Conservation (phyloP, 2,329 filamentous ascomycete species). For the Sclerotinia minor region DNA sequence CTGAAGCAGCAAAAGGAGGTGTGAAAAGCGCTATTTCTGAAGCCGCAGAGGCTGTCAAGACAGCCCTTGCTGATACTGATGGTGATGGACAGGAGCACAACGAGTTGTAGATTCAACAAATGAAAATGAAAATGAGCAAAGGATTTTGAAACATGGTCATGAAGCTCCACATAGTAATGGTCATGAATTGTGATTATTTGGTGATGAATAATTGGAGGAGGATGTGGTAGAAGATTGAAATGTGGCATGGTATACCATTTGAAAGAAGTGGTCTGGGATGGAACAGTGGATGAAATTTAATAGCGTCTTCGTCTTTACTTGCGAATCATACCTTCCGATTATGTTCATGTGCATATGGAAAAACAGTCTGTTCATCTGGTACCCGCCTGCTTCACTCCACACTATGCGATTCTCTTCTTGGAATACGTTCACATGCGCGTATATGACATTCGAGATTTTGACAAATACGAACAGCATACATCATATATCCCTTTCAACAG, state of each 20-base stretch:
- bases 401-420: neutral
- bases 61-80: constrained; percentile 55
- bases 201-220: neutral
- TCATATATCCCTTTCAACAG: no score
- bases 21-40: constrained; percentile 49
- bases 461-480: no score
- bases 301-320: no score
- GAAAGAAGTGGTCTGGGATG: neutral
- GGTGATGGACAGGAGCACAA: constrained; percentile 58
- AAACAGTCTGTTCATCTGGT: neutral
- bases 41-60: constrained; percentile 55
- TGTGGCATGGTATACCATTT: neutral
- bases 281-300: neutral
- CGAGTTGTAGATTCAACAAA: constrained; percentile 52
- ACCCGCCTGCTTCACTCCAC: neutral
- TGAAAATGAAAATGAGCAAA: neutral
- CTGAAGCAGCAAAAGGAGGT: constrained; percentile 36
- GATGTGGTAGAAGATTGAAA: neutral
- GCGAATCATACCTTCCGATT: neutral
- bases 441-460: neutral
- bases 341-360: no score
- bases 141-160: constrained; percentile 22
- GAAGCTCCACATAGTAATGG: constrained; percentile 22
- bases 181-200: constrained; percentile 23
- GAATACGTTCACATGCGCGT: neutral